Conservation (phyloP, 192 early-diverging fungal genomes). For the Entomortierella parvispora region DNA sequence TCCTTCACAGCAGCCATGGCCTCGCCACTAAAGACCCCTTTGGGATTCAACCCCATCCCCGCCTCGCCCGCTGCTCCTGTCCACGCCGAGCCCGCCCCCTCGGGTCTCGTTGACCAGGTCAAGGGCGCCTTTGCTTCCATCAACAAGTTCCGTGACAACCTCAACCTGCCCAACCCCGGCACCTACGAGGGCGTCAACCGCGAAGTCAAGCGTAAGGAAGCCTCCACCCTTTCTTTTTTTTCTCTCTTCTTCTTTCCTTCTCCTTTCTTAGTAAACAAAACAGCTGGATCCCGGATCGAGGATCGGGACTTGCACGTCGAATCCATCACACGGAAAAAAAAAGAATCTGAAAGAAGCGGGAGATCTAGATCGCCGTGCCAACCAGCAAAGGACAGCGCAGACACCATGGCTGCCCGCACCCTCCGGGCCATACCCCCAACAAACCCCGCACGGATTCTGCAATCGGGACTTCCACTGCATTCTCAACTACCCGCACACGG, state of each 20-base stretch:
- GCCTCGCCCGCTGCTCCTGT: slow-evolving; percentile 11
- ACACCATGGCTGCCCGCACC: no score
- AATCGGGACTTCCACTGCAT: no score
- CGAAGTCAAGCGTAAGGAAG: slow-evolving; percentile 76
- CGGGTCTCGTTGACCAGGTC: slow-evolving; percentile 36
- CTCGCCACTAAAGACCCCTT: slow-evolving; percentile 39
- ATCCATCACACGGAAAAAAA: no score
- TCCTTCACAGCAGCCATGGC: slow-evolving; percentile 14
- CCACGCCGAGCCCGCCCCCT: slow-evolving; percentile 14
- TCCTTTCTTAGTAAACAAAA: not conserved
- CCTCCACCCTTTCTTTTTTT: slow-evolving; percentile 5
- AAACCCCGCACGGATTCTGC: no score
- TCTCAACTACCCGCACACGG: no score
- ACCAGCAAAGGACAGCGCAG: no score
- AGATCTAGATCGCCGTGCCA: no score
- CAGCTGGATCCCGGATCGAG: no score
- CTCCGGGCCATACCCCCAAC: no score
- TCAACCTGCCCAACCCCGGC: slow-evolving; percentile 83
- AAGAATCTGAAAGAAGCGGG: no score
- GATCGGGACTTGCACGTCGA: no score
- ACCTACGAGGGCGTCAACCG: slow-evolving; percentile 83
- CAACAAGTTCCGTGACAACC: slow-evolving; percentile 43
- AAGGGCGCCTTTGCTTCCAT: slow-evolving; percentile 33
- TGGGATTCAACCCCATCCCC: slow-evolving; percentile 46
- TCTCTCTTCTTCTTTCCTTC: not conserved